phyloP scores from a whole-genome alignment of 441 rosid species.

The Arabidopsis lyrata region DNA sequence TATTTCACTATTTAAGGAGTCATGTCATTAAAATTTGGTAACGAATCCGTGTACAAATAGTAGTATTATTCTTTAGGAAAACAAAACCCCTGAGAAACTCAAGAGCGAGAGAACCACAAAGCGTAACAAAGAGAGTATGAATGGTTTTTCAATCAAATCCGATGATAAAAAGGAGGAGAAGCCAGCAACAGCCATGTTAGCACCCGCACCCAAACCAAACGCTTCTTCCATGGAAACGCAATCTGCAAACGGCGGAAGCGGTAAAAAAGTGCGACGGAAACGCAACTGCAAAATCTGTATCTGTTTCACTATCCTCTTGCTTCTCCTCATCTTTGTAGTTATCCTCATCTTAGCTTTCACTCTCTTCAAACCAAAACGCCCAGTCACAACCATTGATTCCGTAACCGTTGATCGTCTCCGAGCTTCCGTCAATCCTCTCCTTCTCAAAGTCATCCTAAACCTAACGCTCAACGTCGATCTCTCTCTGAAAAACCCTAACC shows the following conservation, averaged over 20 bases:
- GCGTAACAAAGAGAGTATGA: constrained; percentile 24
- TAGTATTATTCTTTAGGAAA: background rate
- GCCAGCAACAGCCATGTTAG: constrained; percentile 33
- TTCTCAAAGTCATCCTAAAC: constrained; percentile 53
- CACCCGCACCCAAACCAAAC: constrained; percentile 24
- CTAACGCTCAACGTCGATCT: constrained; percentile 58
- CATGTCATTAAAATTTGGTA: background rate
- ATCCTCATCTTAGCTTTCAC: constrained; percentile 66
- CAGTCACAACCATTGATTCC: constrained; percentile 56
- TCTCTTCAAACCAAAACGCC: constrained; percentile 75
- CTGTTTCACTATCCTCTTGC: constrained; percentile 37
- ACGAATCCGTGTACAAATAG: background rate
- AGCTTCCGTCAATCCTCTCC: constrained; percentile 43
- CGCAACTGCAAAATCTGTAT: constrained; percentile 60
- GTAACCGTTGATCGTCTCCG: constrained; percentile 47
- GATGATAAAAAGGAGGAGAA: constrained; percentile 33
- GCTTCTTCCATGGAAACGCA: constrained; percentile 46
- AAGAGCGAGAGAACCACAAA: background rate
- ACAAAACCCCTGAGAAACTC: background rate
- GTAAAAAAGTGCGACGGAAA: constrained; percentile 23
- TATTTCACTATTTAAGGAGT: background rate
- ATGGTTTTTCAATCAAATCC: background rate
- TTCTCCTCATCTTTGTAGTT: constrained; percentile 49
- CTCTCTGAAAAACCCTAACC: constrained; percentile 73
- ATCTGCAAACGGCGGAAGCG: constrained; percentile 30